Percentiles rank a stretch among this genome's conserved stretches.
phyloP scores from a whole-genome alignment of 2,329 filamentous ascomycete genomes.

The Scedosporium minutisporum region DNA sequence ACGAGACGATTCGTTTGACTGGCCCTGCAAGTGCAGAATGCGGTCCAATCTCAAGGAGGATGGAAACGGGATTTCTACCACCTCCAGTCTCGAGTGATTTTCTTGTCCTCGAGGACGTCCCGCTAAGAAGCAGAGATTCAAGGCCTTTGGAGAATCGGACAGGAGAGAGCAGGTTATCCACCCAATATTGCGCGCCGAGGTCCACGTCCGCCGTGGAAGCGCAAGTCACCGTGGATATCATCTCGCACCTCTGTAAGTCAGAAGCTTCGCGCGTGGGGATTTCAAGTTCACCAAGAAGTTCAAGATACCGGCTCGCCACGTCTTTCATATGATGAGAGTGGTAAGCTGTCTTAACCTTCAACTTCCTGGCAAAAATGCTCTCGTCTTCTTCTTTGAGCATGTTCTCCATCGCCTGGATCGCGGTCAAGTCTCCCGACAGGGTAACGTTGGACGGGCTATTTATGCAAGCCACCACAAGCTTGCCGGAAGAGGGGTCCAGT shows the following conservation, averaged over 20 bases:
- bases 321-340: constrained; percentile 23
- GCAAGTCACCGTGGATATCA: not conserved
- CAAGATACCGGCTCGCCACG: constrained; percentile 15
- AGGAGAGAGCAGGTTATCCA: constrained; percentile 18
- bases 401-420: constrained; percentile 12
- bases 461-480: constrained; percentile 22
- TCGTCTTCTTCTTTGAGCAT: not conserved
- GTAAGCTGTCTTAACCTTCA: constrained; percentile 13
- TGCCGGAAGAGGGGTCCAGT: not conserved
- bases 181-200: constrained; percentile 17
- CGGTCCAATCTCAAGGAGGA: constrained; percentile 12
- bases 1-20: constrained; percentile 9
- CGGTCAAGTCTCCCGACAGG: constrained; percentile 19
- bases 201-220: not conserved
- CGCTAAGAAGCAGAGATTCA: not conserved
- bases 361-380: constrained; percentile 12
- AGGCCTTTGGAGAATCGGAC: constrained; percentile 17
- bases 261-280: not conserved
- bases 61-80: not conserved
- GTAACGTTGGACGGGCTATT: constrained; percentile 27
- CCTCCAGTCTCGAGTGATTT: not conserved
- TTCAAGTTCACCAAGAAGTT: constrained; percentile 10
- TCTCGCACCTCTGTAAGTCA: not conserved
- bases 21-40: constrained; percentile 15
- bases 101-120: not conserved